Base-by-base conservation (phyloP, 2,329 filamentous ascomycete species). In the Fusarium sp. region DNA sequence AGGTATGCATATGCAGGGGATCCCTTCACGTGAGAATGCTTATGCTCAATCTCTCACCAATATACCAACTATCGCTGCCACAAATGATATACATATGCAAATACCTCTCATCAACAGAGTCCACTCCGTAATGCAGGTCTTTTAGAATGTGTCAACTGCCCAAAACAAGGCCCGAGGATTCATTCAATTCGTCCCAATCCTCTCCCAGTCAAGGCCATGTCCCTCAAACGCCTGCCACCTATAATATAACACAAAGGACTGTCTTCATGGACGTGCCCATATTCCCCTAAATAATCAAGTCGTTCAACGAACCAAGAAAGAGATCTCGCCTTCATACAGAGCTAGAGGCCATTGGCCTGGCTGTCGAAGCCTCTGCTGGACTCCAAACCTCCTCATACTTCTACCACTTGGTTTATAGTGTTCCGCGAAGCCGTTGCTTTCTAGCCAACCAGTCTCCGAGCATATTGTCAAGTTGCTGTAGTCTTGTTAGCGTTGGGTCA, bases 381-480 rank as follows among this genome's bases (percentile, higher is more conserved):
- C 19, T 50, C 20, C 25, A 41, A 35, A 52, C 35, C 25, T n/a
- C 54, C 33, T 33, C 40, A 15, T 39, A 27, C 32, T 20, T 52
- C 32, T 22, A 32, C 30, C 19, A 17, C n/a, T 43, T 19, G 9
- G 15, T 56, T 60, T 76, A 87, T 54, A 84, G 75, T 19, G 80
- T 78, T 48, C 84, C 82, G 80, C 88, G 78, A 75, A 86, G 73
- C 81, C 90, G 82, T 84, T 89, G 83, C 82, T 93, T 85, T 76
- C 90, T 82, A 77, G 92, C 85, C 74, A 97, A 83, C 90, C 93
- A 94, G 74, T 92, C 90, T 70, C 90, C 91, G 44, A 97, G 86
- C 87, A 97, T 89, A 20, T 92, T 88, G 80, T 99, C 95, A 70
- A 98, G 85, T 84, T 95, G 91, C 81, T 90, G 69, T 45, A 19